Evolutionary conservation across 805 yeast genomes (phyloP), one percentile per base, ranked within the genome.

Genomic region (Schwanniomyces vanrijiae): DNA sequence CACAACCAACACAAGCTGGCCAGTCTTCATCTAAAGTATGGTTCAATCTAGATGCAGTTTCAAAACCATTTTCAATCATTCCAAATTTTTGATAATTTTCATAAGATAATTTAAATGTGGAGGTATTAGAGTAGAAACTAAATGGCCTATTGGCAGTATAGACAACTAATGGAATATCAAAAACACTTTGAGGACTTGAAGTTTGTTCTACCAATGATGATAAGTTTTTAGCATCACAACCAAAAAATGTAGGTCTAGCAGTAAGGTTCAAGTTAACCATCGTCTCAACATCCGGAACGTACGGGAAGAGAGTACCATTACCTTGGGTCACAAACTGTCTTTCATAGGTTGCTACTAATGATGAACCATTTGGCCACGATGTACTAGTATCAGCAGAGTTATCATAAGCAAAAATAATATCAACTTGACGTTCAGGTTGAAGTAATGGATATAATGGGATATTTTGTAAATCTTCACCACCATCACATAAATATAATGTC

Each of bases 1-100:
- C 96, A 74, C 96, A 89, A 2, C 87, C 88, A 42, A 89, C 76
- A 71, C 96, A 89, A 5, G 82, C 77, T 37, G 79, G 69, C 84
- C 88, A 89, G 35, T 86, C 82, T 3, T 69, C 61, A 54, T 87
- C 95, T 20, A 83, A 59, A 11, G 95, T 84, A 31, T 81, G 66
- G 61, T 88, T 88, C 47, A 75, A 73, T 59, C 86, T 78, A 1
- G 91, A 74, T 10, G 84, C 78, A 11, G 80, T 76, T 55, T 86
- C 88, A 60, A 81, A 86, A 8, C 96, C 96, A 62, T 90, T 90
- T 55, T 73, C 65, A 47, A 89, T 78, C 74, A 89, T 77, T 0
- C 76, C 71, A 37, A 71, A 64, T 54, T 82, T 80, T 55, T 85
- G 88, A 0, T 73, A 73, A 39, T 77, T 78, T 2, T 73, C 65